phyloP scores from a whole-genome alignment of 2,329 filamentous ascomycete genomes.

The Calonectria crousiana region DNA sequence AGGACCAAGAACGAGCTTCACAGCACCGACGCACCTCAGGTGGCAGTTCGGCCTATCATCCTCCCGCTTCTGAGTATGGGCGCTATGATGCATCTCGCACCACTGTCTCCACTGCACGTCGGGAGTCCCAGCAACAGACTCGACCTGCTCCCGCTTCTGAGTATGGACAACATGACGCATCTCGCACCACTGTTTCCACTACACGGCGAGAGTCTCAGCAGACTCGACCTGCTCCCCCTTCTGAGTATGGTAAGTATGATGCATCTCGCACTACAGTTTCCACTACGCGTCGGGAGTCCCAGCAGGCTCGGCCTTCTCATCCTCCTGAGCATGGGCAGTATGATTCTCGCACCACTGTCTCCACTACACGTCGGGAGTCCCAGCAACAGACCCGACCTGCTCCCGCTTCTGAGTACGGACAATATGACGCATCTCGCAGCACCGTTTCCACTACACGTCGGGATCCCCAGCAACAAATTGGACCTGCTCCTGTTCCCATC shows the following conservation, averaged over 20 bases:
- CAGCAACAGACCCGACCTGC: conserved; percentile 60
- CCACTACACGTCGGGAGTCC: conserved; percentile 42
- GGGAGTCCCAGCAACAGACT: conserved; percentile 54
- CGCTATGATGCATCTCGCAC: conserved; percentile 69
- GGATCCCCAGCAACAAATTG: conserved; percentile 55
- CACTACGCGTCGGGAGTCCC: neutral
- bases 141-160: conserved; percentile 73
- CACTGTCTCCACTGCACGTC: conserved; percentile 59
- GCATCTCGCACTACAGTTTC: neutral
- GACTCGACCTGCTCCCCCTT: conserved; percentile 62
- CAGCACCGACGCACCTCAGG: conserved; percentile 40
- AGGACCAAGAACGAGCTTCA: conserved; percentile 50
- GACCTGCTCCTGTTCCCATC: conserved; percentile 75
- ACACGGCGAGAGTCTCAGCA: conserved; percentile 54
- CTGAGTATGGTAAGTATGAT: neutral
- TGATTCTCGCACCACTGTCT: neutral
- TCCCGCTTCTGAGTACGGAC: conserved; percentile 72
- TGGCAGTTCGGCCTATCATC: conserved; percentile 65
- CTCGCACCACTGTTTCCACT: conserved; percentile 61
- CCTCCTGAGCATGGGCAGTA: neutral
- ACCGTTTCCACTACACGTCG: conserved; percentile 59
- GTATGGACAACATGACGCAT: conserved; percentile 70
- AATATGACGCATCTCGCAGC: conserved; percentile 68
- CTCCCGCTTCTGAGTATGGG: conserved; percentile 74
- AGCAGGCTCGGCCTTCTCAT: neutral